Conservation (phyloP, 1,284 basidiomycete genomes). For the Malassezia sp. region DNA sequence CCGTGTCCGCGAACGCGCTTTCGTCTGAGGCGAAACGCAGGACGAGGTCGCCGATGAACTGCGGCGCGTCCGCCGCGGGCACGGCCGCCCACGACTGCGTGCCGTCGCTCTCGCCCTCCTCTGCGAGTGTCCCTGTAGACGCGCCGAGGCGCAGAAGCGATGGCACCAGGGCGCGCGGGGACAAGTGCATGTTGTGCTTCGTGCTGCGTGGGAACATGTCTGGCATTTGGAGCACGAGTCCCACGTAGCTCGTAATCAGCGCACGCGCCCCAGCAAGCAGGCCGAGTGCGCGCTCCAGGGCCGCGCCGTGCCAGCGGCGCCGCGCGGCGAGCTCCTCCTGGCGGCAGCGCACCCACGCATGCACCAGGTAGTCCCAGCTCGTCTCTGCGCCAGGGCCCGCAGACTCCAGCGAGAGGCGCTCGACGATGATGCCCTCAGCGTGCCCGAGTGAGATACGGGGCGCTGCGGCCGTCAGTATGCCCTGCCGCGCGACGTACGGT, state of each 20-base stretch:
- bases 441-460: constrained; percentile 43
- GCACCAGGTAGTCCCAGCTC: constrained; percentile 77
- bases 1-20: constrained; percentile 48
- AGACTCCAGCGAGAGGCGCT: constrained; percentile 73
- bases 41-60: constrained; percentile 51
- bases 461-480: neutral
- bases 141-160: constrained; percentile 24
- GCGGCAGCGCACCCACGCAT: constrained; percentile 64
- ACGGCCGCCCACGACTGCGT: constrained; percentile 36
- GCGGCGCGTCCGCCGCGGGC: constrained; percentile 46
- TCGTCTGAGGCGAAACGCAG: constrained; percentile 47
- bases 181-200: constrained; percentile 24
- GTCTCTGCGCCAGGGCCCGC: constrained; percentile 68
- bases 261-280: constrained; percentile 19
- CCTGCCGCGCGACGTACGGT: constrained; percentile 33
- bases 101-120: neutral
- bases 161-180: constrained; percentile 57
- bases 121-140: constrained; percentile 45
- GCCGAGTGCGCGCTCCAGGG: neutral
- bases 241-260: constrained; percentile 77
- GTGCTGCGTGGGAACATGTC: constrained; percentile 62
- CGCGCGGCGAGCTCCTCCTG: constrained; percentile 21
- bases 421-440: constrained; percentile 70
- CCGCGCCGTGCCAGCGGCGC: neutral
- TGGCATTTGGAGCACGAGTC: constrained; percentile 78